Conservation (phyloP, 495 filamentous ascomycete genomes). For the Xylaria sp. region DNA sequence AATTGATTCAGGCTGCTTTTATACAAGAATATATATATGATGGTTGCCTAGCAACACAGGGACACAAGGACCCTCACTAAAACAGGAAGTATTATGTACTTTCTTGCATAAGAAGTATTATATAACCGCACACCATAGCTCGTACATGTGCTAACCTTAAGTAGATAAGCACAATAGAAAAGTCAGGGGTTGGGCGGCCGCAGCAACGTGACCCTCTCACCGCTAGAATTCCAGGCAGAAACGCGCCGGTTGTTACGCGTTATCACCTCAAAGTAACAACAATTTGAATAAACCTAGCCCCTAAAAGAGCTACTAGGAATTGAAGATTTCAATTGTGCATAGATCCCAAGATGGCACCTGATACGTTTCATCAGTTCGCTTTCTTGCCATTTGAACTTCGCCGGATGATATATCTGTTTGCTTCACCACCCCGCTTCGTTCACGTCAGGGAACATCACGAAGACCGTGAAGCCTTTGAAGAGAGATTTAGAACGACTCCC, state of each 20-base stretch:
- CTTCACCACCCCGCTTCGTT: slow-evolving; percentile 23
- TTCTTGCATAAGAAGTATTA: too few relatives aligned
- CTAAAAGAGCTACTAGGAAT: not conserved
- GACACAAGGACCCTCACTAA: too few relatives aligned
- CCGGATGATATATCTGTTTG: slow-evolving; percentile 21
- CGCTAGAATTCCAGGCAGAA: not conserved
- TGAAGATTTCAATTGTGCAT: not conserved
- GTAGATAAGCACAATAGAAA: not conserved
- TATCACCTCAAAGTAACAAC: not conserved
- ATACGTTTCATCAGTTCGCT: slow-evolving; percentile 11
- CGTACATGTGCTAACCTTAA: not conserved
- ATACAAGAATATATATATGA: too few relatives aligned
- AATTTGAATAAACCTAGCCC: not conserved
- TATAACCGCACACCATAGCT: too few relatives aligned
- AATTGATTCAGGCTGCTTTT: not conserved
- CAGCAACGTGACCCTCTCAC: not conserved
- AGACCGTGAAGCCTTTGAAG: slow-evolving; percentile 1
- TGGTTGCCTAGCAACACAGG: too few relatives aligned
- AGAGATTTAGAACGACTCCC: not conserved
- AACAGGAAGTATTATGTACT: too few relatives aligned
- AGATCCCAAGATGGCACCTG: not conserved
- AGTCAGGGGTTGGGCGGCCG: slow-evolving; percentile 5
- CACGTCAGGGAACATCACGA: slow-evolving; percentile 17
- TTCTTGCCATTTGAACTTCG: slow-evolving; percentile 22
- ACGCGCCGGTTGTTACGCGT: not conserved